Percentiles rank a stretch among this genome's conserved stretches.
phyloP scores from a whole-genome alignment of 1,284 basidiomycete species.

The Sporisorium scitamineum region DNA sequence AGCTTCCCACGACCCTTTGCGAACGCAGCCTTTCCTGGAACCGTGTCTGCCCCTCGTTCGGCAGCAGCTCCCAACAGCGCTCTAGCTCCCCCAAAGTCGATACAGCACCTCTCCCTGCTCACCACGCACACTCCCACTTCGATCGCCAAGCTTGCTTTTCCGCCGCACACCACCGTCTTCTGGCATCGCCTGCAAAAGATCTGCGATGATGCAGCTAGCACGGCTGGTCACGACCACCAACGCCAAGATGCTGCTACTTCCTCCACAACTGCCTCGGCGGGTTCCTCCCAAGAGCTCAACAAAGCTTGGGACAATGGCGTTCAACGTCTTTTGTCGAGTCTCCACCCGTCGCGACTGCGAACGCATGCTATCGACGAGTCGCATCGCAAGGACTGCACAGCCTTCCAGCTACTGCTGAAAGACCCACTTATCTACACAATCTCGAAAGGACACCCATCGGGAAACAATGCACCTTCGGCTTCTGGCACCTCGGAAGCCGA shows the following conservation, averaged over 20 bases:
- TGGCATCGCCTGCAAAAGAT: constrained; percentile 19
- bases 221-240: not conserved
- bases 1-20: constrained; percentile 18
- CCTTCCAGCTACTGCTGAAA: constrained; percentile 2
- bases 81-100: constrained; percentile 7
- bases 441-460: not conserved
- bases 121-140: constrained; percentile 28
- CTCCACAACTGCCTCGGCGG: not conserved
- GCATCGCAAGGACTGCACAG: not conserved
- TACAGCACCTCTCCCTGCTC: constrained; percentile 29
- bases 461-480: not conserved
- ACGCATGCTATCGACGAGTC: not conserved
- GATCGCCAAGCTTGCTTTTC: constrained; percentile 25
- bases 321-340: constrained; percentile 2
- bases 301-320: constrained; percentile 12
- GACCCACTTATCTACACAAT: constrained; percentile 13
- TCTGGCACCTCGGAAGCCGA: not conserved
- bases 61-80: constrained; percentile 19
- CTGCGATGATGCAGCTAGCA: no score
- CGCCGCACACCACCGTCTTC: constrained; percentile 16
- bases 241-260: not conserved
- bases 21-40: constrained; percentile 24
- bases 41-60: constrained; percentile 22
- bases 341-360: not conserved
- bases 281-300: not conserved